phyloP scores from a whole-genome alignment of 208 protist genomes.

The Acanthamoeba divionensis region DNA sequence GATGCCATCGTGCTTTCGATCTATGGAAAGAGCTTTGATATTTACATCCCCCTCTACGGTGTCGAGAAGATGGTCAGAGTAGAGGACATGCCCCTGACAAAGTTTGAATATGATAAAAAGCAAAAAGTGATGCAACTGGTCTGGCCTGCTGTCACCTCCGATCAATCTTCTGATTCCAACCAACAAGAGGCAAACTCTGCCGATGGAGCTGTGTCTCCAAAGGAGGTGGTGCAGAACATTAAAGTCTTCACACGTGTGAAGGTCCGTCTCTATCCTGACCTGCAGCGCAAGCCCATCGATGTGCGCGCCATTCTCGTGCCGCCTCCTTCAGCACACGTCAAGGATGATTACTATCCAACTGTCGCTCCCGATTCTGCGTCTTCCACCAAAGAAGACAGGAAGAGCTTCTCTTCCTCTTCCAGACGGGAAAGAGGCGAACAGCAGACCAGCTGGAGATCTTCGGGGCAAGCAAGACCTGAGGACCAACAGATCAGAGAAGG shows the following conservation, averaged over 20 bases:
- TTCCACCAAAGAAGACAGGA: neutral
- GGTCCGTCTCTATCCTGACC: slow-evolving; percentile 36
- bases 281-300: slow-evolving; percentile 33
- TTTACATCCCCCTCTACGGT: slow-evolving; percentile 47
- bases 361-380: neutral
- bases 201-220: neutral
- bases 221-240: slow-evolving; percentile 19
- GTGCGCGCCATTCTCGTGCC: neutral
- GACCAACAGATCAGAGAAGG: neutral
- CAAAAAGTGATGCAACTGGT: neutral
- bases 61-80: slow-evolving; percentile 14
- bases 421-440: too few species aligned
- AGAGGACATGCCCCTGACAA: slow-evolving; percentile 26
- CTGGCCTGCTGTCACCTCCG: neutral
- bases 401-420: neutral
- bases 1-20: slow-evolving; percentile 20
- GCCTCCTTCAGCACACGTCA: neutral
- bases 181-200: neutral
- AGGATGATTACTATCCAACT: slow-evolving; percentile 1
- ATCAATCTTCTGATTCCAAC: neutral
- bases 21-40: slow-evolving; percentile 10
- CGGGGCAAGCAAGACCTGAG: neutral
- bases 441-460: neutral
- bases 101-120: slow-evolving; percentile 48
- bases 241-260: slow-evolving; percentile 44